Base-by-base conservation (phyloP, 139 green algal genomes). In the Coelastrella sp. region DNA sequence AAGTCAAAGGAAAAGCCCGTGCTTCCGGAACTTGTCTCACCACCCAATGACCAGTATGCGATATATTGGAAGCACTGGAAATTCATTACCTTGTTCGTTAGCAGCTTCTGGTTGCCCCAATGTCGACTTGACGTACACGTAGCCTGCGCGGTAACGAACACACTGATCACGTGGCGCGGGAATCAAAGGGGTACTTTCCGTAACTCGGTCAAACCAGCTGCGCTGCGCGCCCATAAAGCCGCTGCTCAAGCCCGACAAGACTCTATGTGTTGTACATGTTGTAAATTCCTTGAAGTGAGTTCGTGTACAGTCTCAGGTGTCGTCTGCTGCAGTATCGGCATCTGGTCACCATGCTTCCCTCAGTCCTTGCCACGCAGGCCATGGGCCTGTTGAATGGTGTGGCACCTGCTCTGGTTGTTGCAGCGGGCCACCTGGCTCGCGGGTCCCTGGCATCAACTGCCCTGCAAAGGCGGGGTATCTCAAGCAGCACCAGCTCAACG, bases 301-400 rank as follows among this genome's bases (percentile, higher is more conserved):
- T 49, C 35, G 35, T 49, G 35, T 49, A 49, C 35, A 49, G 15
- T 70, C 63, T 17, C 63, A 17, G 63, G 63, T 9, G 63, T 70
- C 63, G 63, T 70, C 63, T 82, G 27, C 75, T 56, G n/a, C 20
- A 61, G 9, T 82, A 78, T 24, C 72, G 72, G 72, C 8, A 78
- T 82, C 24, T 56, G 57, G 75, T 15, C 78, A 70, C 22, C 56
- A 84, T 68, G 56, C 78, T 68, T 66, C 19, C 68, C 68, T 24
- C 68, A 76, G 68, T 24, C 19, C 68, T 76, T 8, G 68, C 68
- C 17, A 76, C 15, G 15, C 68, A 76, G 68, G 68, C 68, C 68
- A 76, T 76, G 78, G 78, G 78, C 15, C 56, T 61, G 49, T 17
- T 84, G 56, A 85, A 85, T 20, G 58, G 22, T 65, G 80, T 15